Evolutionary conservation across 108 stramenopile species (phyloP), one percentile per base, ranked within the genome.

Genomic region (Skeletonema marinoi): DNA sequence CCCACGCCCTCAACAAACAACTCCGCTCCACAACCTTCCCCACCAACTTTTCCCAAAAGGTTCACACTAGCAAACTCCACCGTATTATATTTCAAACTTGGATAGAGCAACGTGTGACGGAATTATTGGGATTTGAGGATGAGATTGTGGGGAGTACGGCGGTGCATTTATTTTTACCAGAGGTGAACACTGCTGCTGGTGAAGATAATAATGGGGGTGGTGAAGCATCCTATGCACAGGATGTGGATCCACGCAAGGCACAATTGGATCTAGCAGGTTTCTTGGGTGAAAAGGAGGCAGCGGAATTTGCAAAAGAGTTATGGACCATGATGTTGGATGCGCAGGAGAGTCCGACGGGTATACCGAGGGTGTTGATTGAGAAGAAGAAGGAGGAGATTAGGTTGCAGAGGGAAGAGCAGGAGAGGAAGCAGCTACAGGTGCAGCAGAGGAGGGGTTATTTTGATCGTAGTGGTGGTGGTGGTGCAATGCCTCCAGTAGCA

Each of bases 281-380:
- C 74, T 68, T 96, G 21, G 93, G 95, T 2, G 90, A 92, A 33
- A 76, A 83, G 48, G 85, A 91, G 67, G 86, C 92, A 13, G 92
- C 90, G 12, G 70, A 66, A 19, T 96, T 96, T 79, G 80, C 88
- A 10, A 58, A 67, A 3, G 90, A 93, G 63, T 68, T 96, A 17
- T 96, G 95, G 95, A 77, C 65, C 3, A 71, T 96, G 74, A 83
- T 96, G 85, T 61, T 93, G 54, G 95, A 96, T 77, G 95, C 92
- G 7, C 87, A 91, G 32, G 68, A 65, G 7, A 70, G 74, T 48
- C 44, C 88, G 31, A 66, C 73, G 9, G 95, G 95, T 2, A 92
- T 96, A 70, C 95, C 95, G 10, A 44, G 60, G 66, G 82, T 85
- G 30, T 48, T 96, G 32, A 61, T 96, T 62, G 90, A 96, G 80